Evolutionary conservation across 768 basidiomycete genomes (phyloP), one percentile per base, ranked within the genome.

Genomic region (Termitomyces sp.): DNA sequence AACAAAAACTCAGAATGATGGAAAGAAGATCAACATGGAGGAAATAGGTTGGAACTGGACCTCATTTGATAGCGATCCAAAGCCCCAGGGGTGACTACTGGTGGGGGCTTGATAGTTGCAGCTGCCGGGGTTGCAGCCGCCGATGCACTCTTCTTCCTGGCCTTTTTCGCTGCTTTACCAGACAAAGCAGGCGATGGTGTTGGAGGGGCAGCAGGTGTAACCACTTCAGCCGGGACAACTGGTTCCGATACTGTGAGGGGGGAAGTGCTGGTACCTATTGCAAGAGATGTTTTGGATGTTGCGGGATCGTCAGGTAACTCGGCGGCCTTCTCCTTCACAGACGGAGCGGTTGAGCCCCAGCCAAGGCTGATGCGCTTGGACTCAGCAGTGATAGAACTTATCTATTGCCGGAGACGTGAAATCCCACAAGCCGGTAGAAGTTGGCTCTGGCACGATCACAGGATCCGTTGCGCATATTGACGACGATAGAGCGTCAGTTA

Each of bases 401-500:
- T 50, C 55, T 39, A 51, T 61, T 16, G 56, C 39, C 2, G 58
- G 49, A 35, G 56, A 44, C 39, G 53, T 18, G 9, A 44, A 43
- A 6, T 40, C 57, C 48, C 43, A 57, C 16, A 57, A 40, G n/a
- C 25, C 31, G 9, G 50, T 16, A 23, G 53, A 39, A 23, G 51
- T 48, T 18, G 46, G 25, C 13, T 57, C 59, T 9, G 50, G 31
- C 29, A 53, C 40, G 18, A 38, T 41, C 20, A 54, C 46, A 47
- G 54, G 52, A 53, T 60, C 60, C 12, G 41, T 51, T 13, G 60
- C 42, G 38, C 82, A 83, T 80, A 83, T 83, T 5, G 81, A 70
- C 0, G 80, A 73, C 20, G 63, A 73, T 41, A 82, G 73, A 5
- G 75, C 61, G 1, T 82, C 71, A 1, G 63, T 75, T 20, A 82